A percentile compares a stretch with the other conserved stretches of the same genome.
Conservation (phyloP, 2,329 filamentous ascomycete species). For the Cladosporium halotolerans region DNA sequence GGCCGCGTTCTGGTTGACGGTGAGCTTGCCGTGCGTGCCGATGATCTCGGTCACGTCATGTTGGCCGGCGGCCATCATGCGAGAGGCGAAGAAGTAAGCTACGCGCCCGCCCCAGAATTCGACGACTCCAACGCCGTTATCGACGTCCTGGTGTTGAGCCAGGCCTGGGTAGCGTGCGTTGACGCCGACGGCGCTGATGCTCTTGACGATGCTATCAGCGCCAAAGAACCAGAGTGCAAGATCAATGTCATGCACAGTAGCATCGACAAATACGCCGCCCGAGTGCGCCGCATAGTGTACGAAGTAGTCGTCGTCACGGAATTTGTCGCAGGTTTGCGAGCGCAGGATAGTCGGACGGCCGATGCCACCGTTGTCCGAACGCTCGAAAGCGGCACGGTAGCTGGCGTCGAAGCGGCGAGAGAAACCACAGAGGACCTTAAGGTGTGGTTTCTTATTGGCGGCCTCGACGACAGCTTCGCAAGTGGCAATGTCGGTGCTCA, state of each 20-base stretch:
- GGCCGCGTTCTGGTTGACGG: constrained; percentile 29
- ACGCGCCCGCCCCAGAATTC: constrained; percentile 42
- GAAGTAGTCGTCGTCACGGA: constrained; percentile 36
- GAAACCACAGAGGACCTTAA: constrained; percentile 42
- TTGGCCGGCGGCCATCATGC: constrained; percentile 39
- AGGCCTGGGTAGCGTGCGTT: constrained; percentile 34
- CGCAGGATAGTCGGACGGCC: constrained; percentile 37
- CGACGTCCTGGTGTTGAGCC: constrained; percentile 34
- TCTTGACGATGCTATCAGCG: constrained; percentile 31
- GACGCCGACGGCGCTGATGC: constrained; percentile 19
- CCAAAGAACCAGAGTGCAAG: constrained; percentile 38
- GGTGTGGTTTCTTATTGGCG: constrained; percentile 31
- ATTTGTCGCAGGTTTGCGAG: constrained; percentile 39
- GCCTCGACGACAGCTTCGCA: constrained; percentile 27
- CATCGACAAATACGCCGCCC: constrained; percentile 42
- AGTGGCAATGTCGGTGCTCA: constrained; percentile 26
- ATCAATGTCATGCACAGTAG: constrained; percentile 41
- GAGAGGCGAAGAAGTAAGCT: constrained; percentile 39
- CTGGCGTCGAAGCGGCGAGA: constrained; percentile 41
- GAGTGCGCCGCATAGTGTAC: constrained; percentile 36
- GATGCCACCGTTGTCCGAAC: constrained; percentile 32
- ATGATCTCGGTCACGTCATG: constrained; percentile 40
- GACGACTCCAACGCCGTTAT: constrained; percentile 41
- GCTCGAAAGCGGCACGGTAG: constrained; percentile 33
- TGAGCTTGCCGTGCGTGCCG: constrained; percentile 35